phyloP scores from a whole-genome alignment of 2,329 filamentous ascomycete genomes.

The Pseudopithomyces maydicus region DNA sequence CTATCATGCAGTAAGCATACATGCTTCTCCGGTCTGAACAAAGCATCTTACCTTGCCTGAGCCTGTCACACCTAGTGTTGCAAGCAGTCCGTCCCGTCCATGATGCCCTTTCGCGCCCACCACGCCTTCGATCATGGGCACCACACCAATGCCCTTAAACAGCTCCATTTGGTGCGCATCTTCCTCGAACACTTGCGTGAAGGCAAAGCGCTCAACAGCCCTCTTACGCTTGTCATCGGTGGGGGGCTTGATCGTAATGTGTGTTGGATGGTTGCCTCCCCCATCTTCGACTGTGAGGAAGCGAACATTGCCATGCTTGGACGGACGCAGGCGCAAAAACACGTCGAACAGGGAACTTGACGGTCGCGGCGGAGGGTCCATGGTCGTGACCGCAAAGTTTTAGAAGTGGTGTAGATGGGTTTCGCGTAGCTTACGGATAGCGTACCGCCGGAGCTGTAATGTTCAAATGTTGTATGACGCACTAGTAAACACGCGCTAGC shows the following conservation, averaged over 20 bases:
- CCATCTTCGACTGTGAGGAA: constrained; percentile 77
- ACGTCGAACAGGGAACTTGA: constrained; percentile 79
- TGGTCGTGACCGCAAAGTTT: constrained; percentile 24
- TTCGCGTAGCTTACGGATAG: constrained; percentile 11
- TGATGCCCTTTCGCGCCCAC: constrained; percentile 73
- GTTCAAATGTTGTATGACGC: no score
- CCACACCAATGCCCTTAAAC: constrained; percentile 78
- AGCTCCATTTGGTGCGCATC: constrained; percentile 82
- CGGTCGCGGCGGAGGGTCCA: constrained; percentile 44
- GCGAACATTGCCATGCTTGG: constrained; percentile 50
- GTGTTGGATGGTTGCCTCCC: constrained; percentile 48
- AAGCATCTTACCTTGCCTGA: constrained; percentile 78
- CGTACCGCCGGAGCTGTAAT: constrained; percentile 8
- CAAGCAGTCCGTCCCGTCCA: constrained; percentile 85
- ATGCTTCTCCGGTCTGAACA: neutral
- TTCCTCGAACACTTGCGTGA: constrained; percentile 92
- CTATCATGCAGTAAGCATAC: constrained; percentile 53
- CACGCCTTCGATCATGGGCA: constrained; percentile 79
- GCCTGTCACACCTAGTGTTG: constrained; percentile 91
- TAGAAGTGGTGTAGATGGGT: constrained; percentile 4
- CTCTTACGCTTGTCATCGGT: constrained; percentile 82
- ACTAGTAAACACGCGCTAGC: no score
- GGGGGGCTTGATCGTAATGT: constrained; percentile 64
- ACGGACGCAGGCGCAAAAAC: constrained; percentile 75
- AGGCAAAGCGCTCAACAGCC: constrained; percentile 90